A percentile compares a stretch with the other conserved stretches of the same genome.
Conservation (phyloP, 2,329 filamentous ascomycete genomes). For the Alternaria metachromatica region DNA sequence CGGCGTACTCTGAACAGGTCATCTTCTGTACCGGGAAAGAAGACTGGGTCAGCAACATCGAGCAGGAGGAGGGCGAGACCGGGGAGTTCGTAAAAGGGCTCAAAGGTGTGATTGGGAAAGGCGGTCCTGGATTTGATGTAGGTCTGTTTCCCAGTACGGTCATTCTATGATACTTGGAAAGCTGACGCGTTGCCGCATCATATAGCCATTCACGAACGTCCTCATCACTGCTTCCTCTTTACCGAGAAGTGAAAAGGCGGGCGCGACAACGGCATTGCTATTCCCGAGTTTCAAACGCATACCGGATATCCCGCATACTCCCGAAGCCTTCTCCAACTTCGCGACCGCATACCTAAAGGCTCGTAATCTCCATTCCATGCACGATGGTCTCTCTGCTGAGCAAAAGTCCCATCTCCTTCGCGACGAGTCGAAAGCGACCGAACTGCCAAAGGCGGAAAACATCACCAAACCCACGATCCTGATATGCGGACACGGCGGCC, state of each 20-base stretch:
- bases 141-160: constrained; percentile 35
- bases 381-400: constrained; percentile 63
- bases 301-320: constrained; percentile 70
- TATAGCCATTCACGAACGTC: constrained; percentile 82
- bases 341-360: constrained; percentile 73
- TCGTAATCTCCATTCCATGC: constrained; percentile 64
- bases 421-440: constrained; percentile 55
- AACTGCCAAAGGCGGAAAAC: constrained; percentile 61
- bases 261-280: constrained; percentile 65
- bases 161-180: not conserved
- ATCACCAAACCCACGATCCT: constrained; percentile 62
- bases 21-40: constrained; percentile 79
- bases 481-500: constrained; percentile 84
- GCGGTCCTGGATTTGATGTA: constrained; percentile 55
- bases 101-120: constrained; percentile 60
- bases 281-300: constrained; percentile 86
- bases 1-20: constrained; percentile 80
- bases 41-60: constrained; percentile 85
- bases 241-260: constrained; percentile 17
- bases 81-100: constrained; percentile 70
- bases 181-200: not conserved
- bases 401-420: constrained; percentile 56
- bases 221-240: constrained; percentile 80
- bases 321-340: constrained; percentile 61
- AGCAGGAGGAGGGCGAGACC: constrained; percentile 70